Evolutionary conservation across 768 basidiomycete genomes (phyloP).

Genomic region (Termitomyces sp.): DNA sequence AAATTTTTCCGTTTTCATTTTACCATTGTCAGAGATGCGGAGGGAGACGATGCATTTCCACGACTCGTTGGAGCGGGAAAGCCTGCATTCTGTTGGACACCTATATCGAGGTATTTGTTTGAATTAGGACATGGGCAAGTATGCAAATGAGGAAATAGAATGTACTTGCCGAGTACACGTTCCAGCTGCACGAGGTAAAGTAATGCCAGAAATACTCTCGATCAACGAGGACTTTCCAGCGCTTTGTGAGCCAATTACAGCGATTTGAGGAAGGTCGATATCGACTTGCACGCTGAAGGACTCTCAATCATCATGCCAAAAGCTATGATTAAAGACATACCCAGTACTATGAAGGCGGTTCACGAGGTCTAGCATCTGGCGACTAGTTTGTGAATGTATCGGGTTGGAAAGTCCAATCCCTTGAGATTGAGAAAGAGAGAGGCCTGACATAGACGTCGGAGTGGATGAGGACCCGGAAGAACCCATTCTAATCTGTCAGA

Average conservation of each 20-base stretch:
- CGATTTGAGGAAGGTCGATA: slow-evolving; percentile 68
- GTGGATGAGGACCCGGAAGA: background rate
- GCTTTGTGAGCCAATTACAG: slow-evolving; percentile 67
- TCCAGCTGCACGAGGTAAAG: slow-evolving; percentile 62
- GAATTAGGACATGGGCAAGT: background rate
- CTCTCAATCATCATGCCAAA: background rate
- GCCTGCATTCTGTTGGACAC: slow-evolving; percentile 53
- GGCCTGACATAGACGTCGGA: background rate
- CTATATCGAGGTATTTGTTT: slow-evolving; percentile 24
- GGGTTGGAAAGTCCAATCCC: slow-evolving; percentile 50
- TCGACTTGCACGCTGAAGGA: slow-evolving; percentile 58
- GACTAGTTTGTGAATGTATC: slow-evolving; percentile 27
- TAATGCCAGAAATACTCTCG: slow-evolving; percentile 70
- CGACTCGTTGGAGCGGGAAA: slow-evolving; percentile 29
- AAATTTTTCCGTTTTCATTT: slow-evolving; percentile 34
- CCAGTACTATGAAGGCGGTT: slow-evolving; percentile 52
- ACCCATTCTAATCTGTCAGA: background rate
- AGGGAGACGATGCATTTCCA: slow-evolving; percentile 52
- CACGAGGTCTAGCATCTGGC: slow-evolving; percentile 44
- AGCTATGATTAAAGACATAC: slow-evolving; percentile 21
- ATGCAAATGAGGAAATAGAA: background rate
- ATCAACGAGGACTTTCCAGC: slow-evolving; percentile 77
- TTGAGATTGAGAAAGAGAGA: slow-evolving; percentile 19
- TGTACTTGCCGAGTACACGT: slow-evolving; percentile 61
- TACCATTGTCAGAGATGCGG: slow-evolving; percentile 34